A percentile compares a stretch with the other conserved stretches of the same genome.
phyloP scores from a whole-genome alignment of 352 stramenopile species.

The Phytophthora idaei region DNA sequence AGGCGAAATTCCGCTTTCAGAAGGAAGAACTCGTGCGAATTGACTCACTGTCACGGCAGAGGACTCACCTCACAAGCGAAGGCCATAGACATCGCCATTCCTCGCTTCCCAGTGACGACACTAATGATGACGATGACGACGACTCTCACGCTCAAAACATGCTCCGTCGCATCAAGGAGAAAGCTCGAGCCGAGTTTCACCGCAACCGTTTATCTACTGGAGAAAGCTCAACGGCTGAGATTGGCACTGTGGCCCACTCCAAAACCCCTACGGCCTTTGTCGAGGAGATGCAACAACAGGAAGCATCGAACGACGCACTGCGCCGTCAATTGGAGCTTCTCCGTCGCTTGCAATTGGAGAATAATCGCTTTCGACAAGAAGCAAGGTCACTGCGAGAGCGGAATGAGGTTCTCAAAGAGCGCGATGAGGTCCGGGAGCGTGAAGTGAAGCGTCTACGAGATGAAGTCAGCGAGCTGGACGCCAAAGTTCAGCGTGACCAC shows the following conservation, averaged over 20 bases:
- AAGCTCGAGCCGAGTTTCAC: constrained; percentile 43
- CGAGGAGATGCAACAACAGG: constrained; percentile 53
- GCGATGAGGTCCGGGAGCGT: constrained; percentile 42
- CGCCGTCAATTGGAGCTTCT: constrained; percentile 73
- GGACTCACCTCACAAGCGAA: not conserved
- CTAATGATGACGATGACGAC: constrained; percentile 28
- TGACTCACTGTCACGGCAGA: constrained; percentile 13
- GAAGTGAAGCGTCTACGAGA: constrained; percentile 60
- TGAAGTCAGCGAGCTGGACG: constrained; percentile 40
- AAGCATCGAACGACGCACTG: constrained; percentile 68
- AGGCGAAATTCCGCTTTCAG: constrained; percentile 5
- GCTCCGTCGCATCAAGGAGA: constrained; percentile 45
- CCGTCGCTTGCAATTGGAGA: constrained; percentile 71
- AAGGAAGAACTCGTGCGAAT: constrained; percentile 6
- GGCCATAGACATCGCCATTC: not conserved
- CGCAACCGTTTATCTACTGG: constrained; percentile 18
- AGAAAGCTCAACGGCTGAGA: constrained; percentile 5
- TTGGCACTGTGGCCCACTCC: not conserved
- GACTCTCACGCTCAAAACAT: constrained; percentile 34
- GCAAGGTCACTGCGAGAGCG: constrained; percentile 47
- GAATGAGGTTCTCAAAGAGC: constrained; percentile 52
- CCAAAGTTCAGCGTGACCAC: constrained; percentile 46
- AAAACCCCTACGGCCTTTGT: constrained; percentile 22
- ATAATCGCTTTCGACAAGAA: constrained; percentile 73
- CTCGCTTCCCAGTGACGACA: not conserved